phyloP scores from a whole-genome alignment of 768 basidiomycete genomes.

The Rhizopogon vesiculosus region DNA sequence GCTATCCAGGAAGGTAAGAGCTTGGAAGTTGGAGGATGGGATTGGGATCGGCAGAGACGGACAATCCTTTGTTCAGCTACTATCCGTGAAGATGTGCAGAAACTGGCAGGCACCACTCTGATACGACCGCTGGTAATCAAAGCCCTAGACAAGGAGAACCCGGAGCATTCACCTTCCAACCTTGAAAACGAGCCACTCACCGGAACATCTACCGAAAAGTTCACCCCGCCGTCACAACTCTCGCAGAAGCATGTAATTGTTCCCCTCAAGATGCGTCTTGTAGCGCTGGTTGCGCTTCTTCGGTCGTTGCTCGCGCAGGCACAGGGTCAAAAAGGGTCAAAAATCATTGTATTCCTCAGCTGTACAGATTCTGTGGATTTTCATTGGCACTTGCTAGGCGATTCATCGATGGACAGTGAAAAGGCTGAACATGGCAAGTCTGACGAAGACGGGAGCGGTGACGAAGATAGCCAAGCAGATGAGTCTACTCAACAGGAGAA shows the following conservation, averaged over 20 bases:
- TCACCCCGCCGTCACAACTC: conserved; percentile 93
- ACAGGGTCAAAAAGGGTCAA: conserved; percentile 46
- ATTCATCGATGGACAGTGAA: conserved; percentile 56
- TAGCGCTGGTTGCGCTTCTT: conserved; percentile 81
- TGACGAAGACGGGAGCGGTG: conserved; percentile 12
- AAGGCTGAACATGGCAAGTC: conserved; percentile 20
- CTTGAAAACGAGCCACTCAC: conserved; percentile 12
- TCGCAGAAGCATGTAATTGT: conserved; percentile 86
- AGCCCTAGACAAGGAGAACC: conserved; percentile 50
- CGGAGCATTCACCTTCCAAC: conserved; percentile 12
- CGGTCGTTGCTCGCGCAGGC: conserved; percentile 72
- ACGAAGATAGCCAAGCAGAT: conserved; percentile 19
- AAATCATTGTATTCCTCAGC: conserved; percentile 93
- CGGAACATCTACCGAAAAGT: conserved; percentile 43
- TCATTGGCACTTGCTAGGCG: conserved; percentile 83
- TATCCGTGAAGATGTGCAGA: conserved; percentile 91
- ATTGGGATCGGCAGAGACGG: conserved; percentile 71
- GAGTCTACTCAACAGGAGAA: conserved; percentile 20
- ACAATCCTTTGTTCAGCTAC: conserved; percentile 97
- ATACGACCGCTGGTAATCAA: conserved; percentile 81
- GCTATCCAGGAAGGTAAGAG: conserved; percentile 64
- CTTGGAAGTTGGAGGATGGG: conserved; percentile 79
- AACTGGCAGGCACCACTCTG: conserved; percentile 80
- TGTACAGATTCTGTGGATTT: conserved; percentile 99
- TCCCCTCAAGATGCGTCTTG: conserved; percentile 92